Evolutionary conservation across 345 rosid genomes (phyloP), one percentile per base, ranked within the genome.

Genomic region (Populus ilicifolia): DNA sequence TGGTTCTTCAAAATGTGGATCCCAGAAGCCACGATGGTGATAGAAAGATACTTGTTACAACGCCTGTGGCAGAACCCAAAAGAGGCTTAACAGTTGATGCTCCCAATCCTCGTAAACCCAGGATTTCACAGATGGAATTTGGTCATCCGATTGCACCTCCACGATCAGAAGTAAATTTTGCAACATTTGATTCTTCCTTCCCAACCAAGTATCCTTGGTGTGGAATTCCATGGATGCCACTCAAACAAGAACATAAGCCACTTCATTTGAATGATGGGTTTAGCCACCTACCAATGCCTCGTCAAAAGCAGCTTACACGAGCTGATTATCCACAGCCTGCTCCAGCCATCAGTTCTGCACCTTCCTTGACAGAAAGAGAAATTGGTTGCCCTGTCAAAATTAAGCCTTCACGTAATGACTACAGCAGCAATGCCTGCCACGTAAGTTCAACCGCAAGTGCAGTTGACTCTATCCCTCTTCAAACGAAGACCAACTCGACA

Each of bases 221-320:
- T 63, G 90, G 89, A 76, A 81, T 83, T 85, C 81, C 91, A n/a
- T 85, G 88, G 64, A 35, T 79, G 41, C 84, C 70, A 72, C 80
- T 83, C 77, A 89, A 89, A 78, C 86, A 85, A 44, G 88, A 87
- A 80, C 70, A 59, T 4, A 76, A 81, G 14, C 82, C 86, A 1
- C 73, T 78, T 86, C 84, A 70, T 39, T 79, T 77, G 65, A 89
- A 87, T 72, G 83, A 79, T 66, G 84, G 87, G 80, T 87, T 88
- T 75, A 84, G 75, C 76, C 88, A 78, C 52, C 83, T 78, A 44
- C 87, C 88, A 56, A 48, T 85, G 43, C 80, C 87, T 61, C 75
- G 80, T 70, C 73, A 75, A 17, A 82, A 65, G 69, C 83, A 79
- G 75, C 84, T 69, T 27, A n/a, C 73, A 27, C 83, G 69, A 69